Evolutionary conservation across 208 protist genomes (phyloP), one percentile per base, ranked within the genome.

Genomic region (Zelonia costaricensis): DNA sequence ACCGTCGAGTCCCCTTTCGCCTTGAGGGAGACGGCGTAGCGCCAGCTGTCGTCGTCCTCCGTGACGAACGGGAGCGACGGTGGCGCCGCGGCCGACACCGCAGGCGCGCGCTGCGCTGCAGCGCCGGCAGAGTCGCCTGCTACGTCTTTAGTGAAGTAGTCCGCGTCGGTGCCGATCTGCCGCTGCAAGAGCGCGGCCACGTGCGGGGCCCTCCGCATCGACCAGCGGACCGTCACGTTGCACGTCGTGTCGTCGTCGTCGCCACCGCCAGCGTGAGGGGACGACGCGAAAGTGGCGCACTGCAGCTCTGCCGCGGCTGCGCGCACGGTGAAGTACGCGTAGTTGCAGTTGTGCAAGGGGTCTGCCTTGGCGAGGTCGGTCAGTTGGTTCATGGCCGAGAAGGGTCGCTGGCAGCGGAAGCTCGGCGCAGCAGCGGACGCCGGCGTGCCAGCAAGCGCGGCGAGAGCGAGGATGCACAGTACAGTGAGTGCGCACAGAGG

Each of bases 341-440:
- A 89, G 27, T 78, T 53, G 59, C 85, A 92, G 57, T 82, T 90
- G n/a, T 67, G 36, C 12, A 76, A 39, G 12, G 47, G 28, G 16
- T 46, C 43, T 6, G 60, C 44, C 59, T 78, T 85, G 33, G 53
- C 71, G 16, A 82, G 55, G 18, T 48, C 28, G 3, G 52, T 47
- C 13, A 94, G 79, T 3, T 60, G 45, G 27, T 57, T n/a, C 48
- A 89, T 56, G 0, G 79, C 72, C 0, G 57, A 40, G 55, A 94
- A 86, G 22, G 84, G 67, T 23, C 77, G 74, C 44, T 72, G 69
- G 38, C 88, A 94, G 53, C 74, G 82, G 51, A 89, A 87, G 23
- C 4, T 5, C 16, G 25, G 56, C 6, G 36, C 30, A 5, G 5
- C 20, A 7, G 54, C 22, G 25, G 38, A 9, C 23, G 22, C 46